Conservation (phyloP, 75 land plant genomes). For the Picea glauca region DNA sequence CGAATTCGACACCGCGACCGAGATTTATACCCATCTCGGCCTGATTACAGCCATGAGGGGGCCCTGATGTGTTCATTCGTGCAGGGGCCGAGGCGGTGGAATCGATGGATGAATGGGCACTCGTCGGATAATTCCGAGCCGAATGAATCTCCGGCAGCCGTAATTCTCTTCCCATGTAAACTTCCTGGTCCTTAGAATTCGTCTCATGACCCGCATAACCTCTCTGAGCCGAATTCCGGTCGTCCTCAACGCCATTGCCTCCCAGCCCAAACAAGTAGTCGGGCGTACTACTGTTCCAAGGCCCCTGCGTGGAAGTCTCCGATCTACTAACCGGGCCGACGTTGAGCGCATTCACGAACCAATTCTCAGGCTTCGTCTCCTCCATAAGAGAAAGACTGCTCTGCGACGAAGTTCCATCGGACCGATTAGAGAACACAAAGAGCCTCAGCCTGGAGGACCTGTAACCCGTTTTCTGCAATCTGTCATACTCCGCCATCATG, state of each 20-base stretch:
- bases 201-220: too few relatives aligned
- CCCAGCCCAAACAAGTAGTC: slow-evolving; percentile 60
- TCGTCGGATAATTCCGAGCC: too few relatives aligned
- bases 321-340: background rate
- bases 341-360: slow-evolving; percentile 66
- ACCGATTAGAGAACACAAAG: slow-evolving; percentile 26
- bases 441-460: slow-evolving; percentile 49
- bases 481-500: slow-evolving; percentile 95
- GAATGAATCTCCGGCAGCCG: too few relatives aligned
- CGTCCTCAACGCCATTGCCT: slow-evolving; percentile 13
- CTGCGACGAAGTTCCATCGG: background rate
- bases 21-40: too few relatives aligned
- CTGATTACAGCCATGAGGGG: too few relatives aligned
- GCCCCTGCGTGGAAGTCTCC: background rate
- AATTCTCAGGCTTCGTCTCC: slow-evolving; percentile 31
- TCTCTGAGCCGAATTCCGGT: too few relatives aligned
- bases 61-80: too few relatives aligned
- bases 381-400: background rate
- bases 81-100: background rate
- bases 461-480: slow-evolving; percentile 25
- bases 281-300: slow-evolving; percentile 18
- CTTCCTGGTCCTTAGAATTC: too few relatives aligned
- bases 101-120: too few relatives aligned
- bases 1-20: too few relatives aligned
- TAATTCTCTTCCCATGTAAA: too few relatives aligned